Conservation (phyloP, 73 alveolate genomes). For the Tetrahymena thermophila region DNA sequence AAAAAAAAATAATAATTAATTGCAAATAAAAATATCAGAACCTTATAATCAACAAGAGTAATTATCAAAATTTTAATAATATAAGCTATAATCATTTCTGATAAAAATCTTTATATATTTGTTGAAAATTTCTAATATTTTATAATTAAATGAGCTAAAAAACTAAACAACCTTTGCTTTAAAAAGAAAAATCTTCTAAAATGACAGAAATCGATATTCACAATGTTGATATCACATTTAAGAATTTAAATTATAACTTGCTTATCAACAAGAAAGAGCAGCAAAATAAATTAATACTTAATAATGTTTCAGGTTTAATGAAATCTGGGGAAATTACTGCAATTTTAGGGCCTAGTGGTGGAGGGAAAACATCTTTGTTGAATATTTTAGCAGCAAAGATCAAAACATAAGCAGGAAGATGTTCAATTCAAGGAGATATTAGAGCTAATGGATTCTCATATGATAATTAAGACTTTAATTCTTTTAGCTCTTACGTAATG, state of each 20-base stretch:
- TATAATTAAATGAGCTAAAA: background rate
- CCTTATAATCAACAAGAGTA: no score
- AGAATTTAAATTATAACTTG: background rate
- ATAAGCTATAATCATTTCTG: no score
- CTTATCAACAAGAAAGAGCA: background rate
- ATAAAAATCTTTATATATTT: no score
- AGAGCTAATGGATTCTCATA: constrained; percentile 6
- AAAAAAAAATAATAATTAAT: no score
- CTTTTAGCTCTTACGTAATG: constrained; percentile 34
- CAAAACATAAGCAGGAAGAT: background rate
- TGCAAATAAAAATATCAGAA: no score
- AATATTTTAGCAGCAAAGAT: constrained; percentile 10
- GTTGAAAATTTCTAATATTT: no score
- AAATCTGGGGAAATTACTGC: constrained; percentile 29
- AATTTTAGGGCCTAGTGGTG: constrained; percentile 42
- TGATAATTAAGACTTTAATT: constrained; percentile 13
- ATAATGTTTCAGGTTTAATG: constrained; percentile 14
- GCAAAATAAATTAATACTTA: background rate
- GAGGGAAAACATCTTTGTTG: constrained; percentile 27
- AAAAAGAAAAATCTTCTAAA: background rate
- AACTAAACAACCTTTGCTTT: background rate
- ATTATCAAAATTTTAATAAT: no score
- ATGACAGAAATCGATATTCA: background rate
- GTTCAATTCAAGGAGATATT: constrained; percentile 15
- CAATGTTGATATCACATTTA: background rate